Evolutionary conservation across 352 stramenopile species (phyloP), one percentile per base, ranked within the genome.

Genomic region (Globisporangium parvum): DNA sequence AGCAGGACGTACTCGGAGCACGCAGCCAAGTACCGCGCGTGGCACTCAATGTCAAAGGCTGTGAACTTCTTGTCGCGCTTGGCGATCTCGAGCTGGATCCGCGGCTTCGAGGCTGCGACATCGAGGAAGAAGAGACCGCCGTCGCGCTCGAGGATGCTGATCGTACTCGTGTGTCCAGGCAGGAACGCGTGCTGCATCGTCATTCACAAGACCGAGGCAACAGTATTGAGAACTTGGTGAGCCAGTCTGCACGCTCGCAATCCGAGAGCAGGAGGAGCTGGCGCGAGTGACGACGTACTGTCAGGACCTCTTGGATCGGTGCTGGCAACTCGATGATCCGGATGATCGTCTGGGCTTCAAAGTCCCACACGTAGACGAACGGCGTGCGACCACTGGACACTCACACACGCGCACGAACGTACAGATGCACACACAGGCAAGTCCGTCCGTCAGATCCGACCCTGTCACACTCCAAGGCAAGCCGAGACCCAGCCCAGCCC

Each of bases 351-450:
- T 94, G 81, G 3, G 81, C 84, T 51, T 94, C 76, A 45, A 94
- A 85, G 28, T 84, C 77, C 81, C 85, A 92, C 44, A 92, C 77
- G 21, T 91, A 94, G 46, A 94, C 74, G 58, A 80, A 88, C n/a
- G 73, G 72, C n/a, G 75, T 74, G 42, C 70, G 71, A 0, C 82
- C 82, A 66, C 81, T 94, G 40, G 50, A 64, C 20, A 17, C 17
- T 15, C 15, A 41, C 23, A 55, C 10, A 33, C 52, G 33, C 28
- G 10, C 28, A n/a, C n/a, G n/a, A n/a, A n/a, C 56, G 1, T 2
- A 31, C 26, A 31, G 26, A 31, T 31, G 26, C 26, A 18, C 12
- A 41, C 23, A 55, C 10, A 39, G 52, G 21, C 31, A 37, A 37
- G 31, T 12, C 31, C 31, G 31, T 37, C 31, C 10, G 31, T 37